Evolutionary conservation across 352 stramenopile genomes (phyloP), one percentile per base, ranked within the genome.

Genomic region (Phytophthora uliginosa): DNA sequence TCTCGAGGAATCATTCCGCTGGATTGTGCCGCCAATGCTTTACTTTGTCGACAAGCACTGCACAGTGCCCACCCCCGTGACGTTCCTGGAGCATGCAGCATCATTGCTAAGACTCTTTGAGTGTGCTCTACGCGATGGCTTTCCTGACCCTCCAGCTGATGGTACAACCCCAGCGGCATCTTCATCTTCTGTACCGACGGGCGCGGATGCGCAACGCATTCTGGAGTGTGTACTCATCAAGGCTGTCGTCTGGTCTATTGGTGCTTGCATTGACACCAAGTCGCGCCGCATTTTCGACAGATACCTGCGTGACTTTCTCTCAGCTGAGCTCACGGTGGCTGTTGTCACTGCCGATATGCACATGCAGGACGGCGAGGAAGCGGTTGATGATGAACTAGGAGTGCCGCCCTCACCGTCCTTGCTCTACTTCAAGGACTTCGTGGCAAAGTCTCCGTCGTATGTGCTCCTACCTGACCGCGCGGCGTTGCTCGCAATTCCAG

Each of bases 11-110:
- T 85, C 95, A 0, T 97, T 98, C 69, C 83, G 92, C 15, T 98
- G 94, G 91, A 81, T 98, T 45, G 93, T 98, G 55, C 92, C 93
- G 2, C 88, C 95, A 0, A 83, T 97, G 68, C 82, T 98, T 15
- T 98, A 96, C 66, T 98, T 98, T 63, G 91, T 99, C 10, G 91
- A 97, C 34, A 98, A 98, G 66, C 83, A 81, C 78, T 96, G 86
- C 58, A 76, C 89, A 9, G 83, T 95, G 2, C 95, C 91, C 10
- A 97, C 88, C 2, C 78, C 91, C 0, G 92, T 98, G 57, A 97
- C 93, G n/a, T 92, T 95, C 51, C 71, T 98, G 18, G 95, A 98
- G 77, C 91, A 98, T 20, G 88, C 91, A 7, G 95, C 94, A 1
- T 95, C 89, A 3, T 63, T 98, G 8, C 61, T 96, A 33, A 69